Percentiles rank a stretch among this genome's conserved stretches.
Evolutionary conservation across 2,329 filamentous ascomycete genomes (phyloP).

Genomic region (Dactylellina cionopaga): DNA sequence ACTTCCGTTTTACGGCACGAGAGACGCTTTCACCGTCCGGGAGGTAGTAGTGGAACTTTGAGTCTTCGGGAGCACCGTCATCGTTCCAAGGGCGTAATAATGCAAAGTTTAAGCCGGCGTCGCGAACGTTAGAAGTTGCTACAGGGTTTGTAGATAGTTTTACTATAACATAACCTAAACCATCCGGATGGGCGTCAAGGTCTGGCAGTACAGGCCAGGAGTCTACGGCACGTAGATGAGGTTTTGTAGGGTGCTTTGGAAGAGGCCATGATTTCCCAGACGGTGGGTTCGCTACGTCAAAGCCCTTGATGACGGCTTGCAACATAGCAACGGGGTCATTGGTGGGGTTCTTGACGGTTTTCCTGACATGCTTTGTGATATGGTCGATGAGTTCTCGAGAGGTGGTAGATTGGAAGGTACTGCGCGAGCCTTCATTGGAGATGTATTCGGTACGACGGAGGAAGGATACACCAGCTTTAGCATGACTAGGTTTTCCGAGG

Average conservation of each 20-base stretch:
- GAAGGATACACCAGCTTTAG: constrained; percentile 79
- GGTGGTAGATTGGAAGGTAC: constrained; percentile 65
- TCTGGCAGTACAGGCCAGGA: constrained; percentile 73
- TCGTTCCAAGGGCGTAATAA: constrained; percentile 71
- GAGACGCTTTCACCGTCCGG: constrained; percentile 65
- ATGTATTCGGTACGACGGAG: constrained; percentile 96
- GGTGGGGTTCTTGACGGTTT: constrained; percentile 58
- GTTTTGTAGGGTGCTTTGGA: constrained; percentile 57
- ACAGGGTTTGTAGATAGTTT: constrained; percentile 76
- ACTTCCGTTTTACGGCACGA: constrained; percentile 70
- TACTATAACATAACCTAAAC: constrained; percentile 74
- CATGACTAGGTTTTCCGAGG: constrained; percentile 82
- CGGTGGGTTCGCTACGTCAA: constrained; percentile 68
- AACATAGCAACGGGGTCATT: constrained; percentile 67
- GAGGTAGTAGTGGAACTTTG: constrained; percentile 74
- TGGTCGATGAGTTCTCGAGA: constrained; percentile 66
- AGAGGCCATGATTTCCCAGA: constrained; percentile 56
- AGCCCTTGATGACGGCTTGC: constrained; percentile 66
- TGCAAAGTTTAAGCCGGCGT: constrained; percentile 68
- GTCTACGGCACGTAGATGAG: constrained; percentile 67
- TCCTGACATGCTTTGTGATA: constrained; percentile 63
- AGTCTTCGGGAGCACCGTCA: constrained; percentile 66
- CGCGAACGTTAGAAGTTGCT: constrained; percentile 65
- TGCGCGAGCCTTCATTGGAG: constrained; percentile 67
- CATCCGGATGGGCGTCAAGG: constrained; percentile 75